phyloP scores from a whole-genome alignment of 2,329 filamentous ascomycete genomes.

The Cladobotryum mycophilum region DNA sequence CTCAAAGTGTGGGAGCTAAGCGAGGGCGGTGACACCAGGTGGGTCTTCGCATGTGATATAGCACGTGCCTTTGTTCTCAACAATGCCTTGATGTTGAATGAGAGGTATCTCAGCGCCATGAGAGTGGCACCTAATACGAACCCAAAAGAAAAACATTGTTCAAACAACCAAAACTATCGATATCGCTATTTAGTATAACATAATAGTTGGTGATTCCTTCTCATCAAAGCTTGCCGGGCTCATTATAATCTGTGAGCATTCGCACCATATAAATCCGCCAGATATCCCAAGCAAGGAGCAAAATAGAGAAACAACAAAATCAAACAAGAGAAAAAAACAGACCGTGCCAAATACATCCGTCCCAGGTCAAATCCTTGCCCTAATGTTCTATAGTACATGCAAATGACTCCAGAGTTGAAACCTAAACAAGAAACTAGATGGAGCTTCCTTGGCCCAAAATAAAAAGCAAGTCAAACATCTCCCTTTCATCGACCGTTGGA shows the following conservation, averaged over 20 bases:
- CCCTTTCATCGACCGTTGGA: constrained; percentile 15
- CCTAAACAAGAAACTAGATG: constrained; percentile 3
- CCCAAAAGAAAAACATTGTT: too few species aligned
- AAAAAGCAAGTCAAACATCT: neutral
- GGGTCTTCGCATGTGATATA: constrained; percentile 15
- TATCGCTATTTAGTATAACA: neutral
- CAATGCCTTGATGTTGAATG: too few species aligned
- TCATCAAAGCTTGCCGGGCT: neutral
- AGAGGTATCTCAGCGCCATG: too few species aligned
- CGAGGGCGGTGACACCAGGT: constrained; percentile 31
- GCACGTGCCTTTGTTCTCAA: constrained; percentile 11
- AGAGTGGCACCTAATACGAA: too few species aligned
- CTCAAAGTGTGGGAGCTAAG: constrained; percentile 35
- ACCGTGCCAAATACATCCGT: constrained; percentile 5
- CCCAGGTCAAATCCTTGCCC: constrained; percentile 5
- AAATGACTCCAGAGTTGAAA: constrained; percentile 5
- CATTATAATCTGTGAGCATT: neutral
- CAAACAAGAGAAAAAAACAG: neutral
- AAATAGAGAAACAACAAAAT: neutral
- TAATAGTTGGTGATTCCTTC: neutral
- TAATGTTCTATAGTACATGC: constrained; percentile 10
- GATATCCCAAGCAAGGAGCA: constrained; percentile 4
- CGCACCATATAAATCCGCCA: constrained; percentile 2
- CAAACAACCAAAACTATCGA: neutral
- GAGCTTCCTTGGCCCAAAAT: neutral